phyloP scores from a whole-genome alignment of 176 grass and related monocot species.

The Carex cristatella region DNA sequence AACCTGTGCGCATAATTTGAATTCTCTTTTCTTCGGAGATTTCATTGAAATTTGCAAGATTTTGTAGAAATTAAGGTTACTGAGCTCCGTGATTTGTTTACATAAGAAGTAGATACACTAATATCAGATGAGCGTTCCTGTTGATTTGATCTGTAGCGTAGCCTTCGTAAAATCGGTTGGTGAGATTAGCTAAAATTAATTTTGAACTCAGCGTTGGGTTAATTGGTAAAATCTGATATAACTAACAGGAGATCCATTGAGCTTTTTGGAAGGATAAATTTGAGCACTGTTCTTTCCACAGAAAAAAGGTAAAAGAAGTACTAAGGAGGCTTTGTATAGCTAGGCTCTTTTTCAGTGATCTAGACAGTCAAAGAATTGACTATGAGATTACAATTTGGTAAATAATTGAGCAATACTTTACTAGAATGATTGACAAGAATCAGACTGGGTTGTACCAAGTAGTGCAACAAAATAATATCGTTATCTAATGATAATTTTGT shows the following conservation, averaged over 20 bases:
- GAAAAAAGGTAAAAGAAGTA: too few relatives aligned
- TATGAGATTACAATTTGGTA: background rate
- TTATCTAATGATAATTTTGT: background rate
- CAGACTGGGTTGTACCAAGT: background rate
- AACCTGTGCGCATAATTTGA: background rate
- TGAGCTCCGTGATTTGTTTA: background rate
- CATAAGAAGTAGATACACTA: background rate
- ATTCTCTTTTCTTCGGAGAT: background rate
- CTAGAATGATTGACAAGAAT: background rate
- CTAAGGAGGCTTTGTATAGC: background rate
- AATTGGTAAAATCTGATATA: background rate
- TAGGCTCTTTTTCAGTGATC: background rate
- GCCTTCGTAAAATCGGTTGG: background rate
- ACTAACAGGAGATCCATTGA: too few relatives aligned
- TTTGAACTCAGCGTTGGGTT: background rate
- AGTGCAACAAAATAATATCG: background rate
- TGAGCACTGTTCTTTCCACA: too few relatives aligned
- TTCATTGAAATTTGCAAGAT: background rate
- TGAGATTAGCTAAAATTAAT: background rate
- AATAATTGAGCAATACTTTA: background rate
- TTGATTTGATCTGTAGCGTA: background rate
- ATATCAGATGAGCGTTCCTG: background rate
- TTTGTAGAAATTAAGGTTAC: background rate
- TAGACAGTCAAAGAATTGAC: background rate
- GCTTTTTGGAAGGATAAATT: too few relatives aligned